phyloP scores from a whole-genome alignment of 164 flowering plant genomes.

The Piper betle region DNA sequence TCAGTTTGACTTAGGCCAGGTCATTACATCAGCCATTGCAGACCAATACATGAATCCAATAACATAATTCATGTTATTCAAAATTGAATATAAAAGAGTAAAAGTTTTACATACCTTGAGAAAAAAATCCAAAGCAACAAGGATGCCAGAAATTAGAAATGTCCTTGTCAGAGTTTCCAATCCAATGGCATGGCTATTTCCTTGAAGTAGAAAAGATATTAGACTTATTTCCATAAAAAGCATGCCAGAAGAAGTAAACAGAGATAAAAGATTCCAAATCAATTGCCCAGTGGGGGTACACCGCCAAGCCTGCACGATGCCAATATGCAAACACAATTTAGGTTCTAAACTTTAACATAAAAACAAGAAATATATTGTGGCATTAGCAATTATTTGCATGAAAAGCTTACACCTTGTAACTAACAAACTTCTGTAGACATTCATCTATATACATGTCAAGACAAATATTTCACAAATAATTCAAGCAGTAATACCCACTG shows the following conservation, averaged over 20 bases:
- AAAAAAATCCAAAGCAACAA: slow-evolving; percentile 61
- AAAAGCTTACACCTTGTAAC: background rate
- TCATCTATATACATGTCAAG: background rate
- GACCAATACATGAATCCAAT: background rate
- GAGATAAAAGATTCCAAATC: slow-evolving; percentile 42
- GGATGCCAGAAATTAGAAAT: slow-evolving; percentile 54
- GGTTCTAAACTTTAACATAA: background rate
- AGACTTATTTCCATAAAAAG: slow-evolving; percentile 49
- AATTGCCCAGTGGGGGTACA: slow-evolving; percentile 42
- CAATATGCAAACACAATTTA: background rate
- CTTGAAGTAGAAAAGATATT: slow-evolving; percentile 57
- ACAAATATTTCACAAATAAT: background rate
- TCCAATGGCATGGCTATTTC: slow-evolving; percentile 46
- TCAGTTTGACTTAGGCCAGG: too few relatives aligned
- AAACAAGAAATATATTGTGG: background rate
- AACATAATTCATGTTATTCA: background rate
- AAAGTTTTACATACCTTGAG: slow-evolving; percentile 38
- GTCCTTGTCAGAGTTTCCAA: slow-evolving; percentile 65
- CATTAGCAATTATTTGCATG: background rate
- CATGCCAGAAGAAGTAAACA: slow-evolving; percentile 47
- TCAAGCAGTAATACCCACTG: background rate
- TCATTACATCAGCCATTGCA: too few relatives aligned
- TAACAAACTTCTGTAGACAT: background rate
- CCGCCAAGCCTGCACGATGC: slow-evolving; percentile 35
- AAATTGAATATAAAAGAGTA: background rate